phyloP scores from a whole-genome alignment of 2,329 filamentous ascomycete genomes.

The Albophoma yamanashiensis region DNA sequence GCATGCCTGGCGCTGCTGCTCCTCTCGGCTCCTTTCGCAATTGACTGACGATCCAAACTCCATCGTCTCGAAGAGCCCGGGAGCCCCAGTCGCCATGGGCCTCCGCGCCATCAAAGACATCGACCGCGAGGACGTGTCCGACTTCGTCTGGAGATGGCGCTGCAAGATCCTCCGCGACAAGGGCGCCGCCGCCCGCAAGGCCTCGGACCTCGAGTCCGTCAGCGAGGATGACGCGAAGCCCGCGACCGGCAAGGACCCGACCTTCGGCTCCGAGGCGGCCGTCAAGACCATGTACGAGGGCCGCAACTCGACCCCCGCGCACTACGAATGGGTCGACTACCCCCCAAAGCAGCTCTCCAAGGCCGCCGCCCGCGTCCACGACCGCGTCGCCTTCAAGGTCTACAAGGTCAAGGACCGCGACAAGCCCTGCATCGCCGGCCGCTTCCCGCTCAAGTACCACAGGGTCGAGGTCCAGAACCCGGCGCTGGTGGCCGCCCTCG shows the following conservation, averaged over 20 bases:
- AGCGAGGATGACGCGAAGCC: not conserved
- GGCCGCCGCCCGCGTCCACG: conserved; percentile 21
- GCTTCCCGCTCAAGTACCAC: conserved; percentile 27
- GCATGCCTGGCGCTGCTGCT: not conserved
- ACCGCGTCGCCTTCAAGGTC: conserved; percentile 31
- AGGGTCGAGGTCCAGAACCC: conserved; percentile 31
- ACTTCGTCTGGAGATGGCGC: conserved; percentile 19
- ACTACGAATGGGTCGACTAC: conserved; percentile 27
- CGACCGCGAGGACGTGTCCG: conserved; percentile 13
- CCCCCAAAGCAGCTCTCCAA: conserved; percentile 32
- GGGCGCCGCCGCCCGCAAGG: conserved; percentile 8
- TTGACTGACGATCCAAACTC: no score
- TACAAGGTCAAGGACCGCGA: conserved; percentile 33
- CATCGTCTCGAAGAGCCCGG: not conserved
- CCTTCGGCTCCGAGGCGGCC: conserved; percentile 16
- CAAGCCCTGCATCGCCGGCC: conserved; percentile 27
- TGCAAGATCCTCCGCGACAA: conserved; percentile 16
- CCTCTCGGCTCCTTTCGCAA: not conserved
- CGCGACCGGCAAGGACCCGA: conserved; percentile 11
- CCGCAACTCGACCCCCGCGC: conserved; percentile 8
- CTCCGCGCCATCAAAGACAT: conserved; percentile 4
- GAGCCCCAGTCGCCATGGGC: conserved; percentile 3
- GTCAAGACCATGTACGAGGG: conserved; percentile 31
- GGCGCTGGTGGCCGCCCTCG: conserved; percentile 28
- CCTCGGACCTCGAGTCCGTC: not conserved